A percentile compares a stretch with the other conserved stretches of the same genome.
Evolutionary conservation across 2,329 filamentous ascomycete genomes (phyloP).

Genomic region (Colletotrichum karsti): DNA sequence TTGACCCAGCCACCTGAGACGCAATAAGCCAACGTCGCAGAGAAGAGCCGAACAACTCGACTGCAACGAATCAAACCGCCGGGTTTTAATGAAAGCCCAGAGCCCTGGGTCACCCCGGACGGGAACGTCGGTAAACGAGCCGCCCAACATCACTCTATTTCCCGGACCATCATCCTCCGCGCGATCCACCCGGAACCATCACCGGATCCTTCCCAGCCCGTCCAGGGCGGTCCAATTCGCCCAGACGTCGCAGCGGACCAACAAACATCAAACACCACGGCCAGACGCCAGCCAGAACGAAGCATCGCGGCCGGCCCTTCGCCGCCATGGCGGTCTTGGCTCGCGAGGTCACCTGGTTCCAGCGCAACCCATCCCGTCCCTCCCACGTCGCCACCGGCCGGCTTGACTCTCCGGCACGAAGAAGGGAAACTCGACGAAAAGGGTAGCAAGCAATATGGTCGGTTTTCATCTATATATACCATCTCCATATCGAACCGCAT

Average conservation of each 20-base stretch:
- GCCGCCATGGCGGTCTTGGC: slow-evolving; percentile 26
- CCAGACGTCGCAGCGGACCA: not conserved
- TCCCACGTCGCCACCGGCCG: not conserved
- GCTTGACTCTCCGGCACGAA: not conserved
- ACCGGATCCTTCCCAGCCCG: not conserved
- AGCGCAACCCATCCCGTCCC: not conserved
- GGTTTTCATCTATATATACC: slow-evolving; percentile 11
- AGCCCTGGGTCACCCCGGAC: slow-evolving; percentile 8
- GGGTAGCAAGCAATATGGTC: too few species aligned
- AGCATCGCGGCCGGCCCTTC: not conserved
- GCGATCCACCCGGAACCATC: not conserved
- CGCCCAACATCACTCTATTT: not conserved
- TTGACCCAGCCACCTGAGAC: not conserved
- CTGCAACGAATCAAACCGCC: not conserved
- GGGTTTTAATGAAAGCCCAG: slow-evolving; percentile 12
- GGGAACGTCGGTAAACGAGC: slow-evolving; percentile 19
- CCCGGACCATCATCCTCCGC: slow-evolving; percentile 27
- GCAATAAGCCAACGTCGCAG: not conserved
- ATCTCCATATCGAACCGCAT: not conserved
- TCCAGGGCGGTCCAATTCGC: not conserved
- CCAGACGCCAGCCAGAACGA: not conserved
- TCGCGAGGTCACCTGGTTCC: slow-evolving; percentile 1
- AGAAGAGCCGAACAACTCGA: not conserved
- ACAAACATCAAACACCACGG: not conserved
- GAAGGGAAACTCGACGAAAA: not conserved